These are phyloP conservation scores for grape (Vitis vinifera) DNA, from an alignment of 164 flowering plant genomes.

Conservation along the genomic window ASM3070453v1 NC_081816.1:20456501-20457000, in stretches of 20 bases:
- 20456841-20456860: slow-evolving; percentile 85
- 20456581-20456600: too few relatives aligned
- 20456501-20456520: too few relatives aligned
- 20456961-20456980: slow-evolving; percentile 72
- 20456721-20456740: not conserved
- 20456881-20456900: slow-evolving; percentile 26
- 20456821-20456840: slow-evolving; percentile 70
- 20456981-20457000: slow-evolving; percentile 85
- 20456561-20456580: too few relatives aligned
- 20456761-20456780: slow-evolving; percentile 57
- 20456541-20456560: too few relatives aligned
- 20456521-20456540: too few relatives aligned
- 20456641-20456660: too few relatives aligned
- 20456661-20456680: too few relatives aligned
- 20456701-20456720: not conserved
- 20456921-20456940: not conserved
- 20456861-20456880: slow-evolving; percentile 60
- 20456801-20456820: slow-evolving; percentile 99
- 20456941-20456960: slow-evolving; percentile 71
- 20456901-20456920: not conserved
- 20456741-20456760: not conserved
- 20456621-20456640: too few relatives aligned
- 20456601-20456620: too few relatives aligned
- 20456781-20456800: slow-evolving; percentile 77
- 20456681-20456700: too few relatives aligned